These are phyloP conservation scores for Arabis alpina DNA, from an alignment of 345 rosid genomes.

Conservation along the genomic window DNA sequence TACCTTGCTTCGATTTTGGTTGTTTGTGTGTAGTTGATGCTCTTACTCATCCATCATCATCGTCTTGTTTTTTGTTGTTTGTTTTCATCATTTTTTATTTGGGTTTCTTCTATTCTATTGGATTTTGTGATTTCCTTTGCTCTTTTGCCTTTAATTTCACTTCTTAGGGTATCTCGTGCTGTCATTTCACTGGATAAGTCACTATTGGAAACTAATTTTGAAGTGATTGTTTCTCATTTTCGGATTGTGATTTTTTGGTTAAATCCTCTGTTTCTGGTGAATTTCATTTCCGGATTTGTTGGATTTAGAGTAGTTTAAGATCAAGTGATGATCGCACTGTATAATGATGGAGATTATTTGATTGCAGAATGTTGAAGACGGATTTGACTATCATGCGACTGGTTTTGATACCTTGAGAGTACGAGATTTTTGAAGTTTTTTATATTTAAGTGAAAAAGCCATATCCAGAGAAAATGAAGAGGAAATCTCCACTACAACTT, in stretches of 20 bases:
- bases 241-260: conserved; percentile 5
- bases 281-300: conserved; percentile 5
- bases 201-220: not conserved
- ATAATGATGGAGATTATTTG: conserved; percentile 2
- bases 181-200: not conserved
- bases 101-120: conserved; percentile 16
- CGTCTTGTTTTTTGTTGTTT: conserved; percentile 6
- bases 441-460: not conserved
- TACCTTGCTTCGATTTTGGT: not conserved
- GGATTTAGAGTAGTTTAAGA: conserved; percentile 2
- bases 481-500: conserved; percentile 73
- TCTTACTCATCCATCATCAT: conserved; percentile 3
- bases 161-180: not conserved
- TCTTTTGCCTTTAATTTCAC: conserved; percentile 27
- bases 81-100: not conserved
- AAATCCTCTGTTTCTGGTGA: not conserved
- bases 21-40: not conserved
- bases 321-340: conserved; percentile 23
- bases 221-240: not conserved
- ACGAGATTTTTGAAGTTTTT: not conserved
- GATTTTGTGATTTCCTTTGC: not conserved
- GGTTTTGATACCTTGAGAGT: not conserved
- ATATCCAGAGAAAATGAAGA: conserved; percentile 53
- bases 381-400: conserved; percentile 26
- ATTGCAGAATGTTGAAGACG: conserved; percentile 41